Evolutionary conservation across 2,329 filamentous ascomycete genomes (phyloP).

Genomic region (Talaromyces sp.): DNA sequence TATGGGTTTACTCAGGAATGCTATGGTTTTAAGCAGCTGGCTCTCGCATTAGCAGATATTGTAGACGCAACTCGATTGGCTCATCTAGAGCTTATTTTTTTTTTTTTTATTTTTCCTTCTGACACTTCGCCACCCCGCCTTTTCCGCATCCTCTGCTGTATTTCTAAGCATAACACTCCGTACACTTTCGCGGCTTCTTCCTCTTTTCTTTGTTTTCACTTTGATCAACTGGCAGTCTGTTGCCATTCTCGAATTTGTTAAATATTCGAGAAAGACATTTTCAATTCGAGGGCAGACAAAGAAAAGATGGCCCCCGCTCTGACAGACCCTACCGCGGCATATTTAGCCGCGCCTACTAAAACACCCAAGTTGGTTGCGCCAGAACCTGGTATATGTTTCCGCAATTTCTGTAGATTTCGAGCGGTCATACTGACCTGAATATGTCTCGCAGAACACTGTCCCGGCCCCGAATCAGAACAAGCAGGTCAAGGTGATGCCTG

Average conservation of each 20-base stretch:
- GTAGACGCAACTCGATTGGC: not conserved
- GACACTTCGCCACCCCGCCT: conserved; percentile 8
- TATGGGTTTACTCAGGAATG: not conserved
- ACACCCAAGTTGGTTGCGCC: conserved; percentile 85
- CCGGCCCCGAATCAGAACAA: conserved; percentile 63
- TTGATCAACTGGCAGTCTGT: not conserved
- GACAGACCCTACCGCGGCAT: conserved; percentile 68
- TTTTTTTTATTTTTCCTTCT: not conserved
- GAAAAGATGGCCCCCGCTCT: conserved; percentile 76
- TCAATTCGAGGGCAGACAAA: not conserved
- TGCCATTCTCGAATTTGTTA: not conserved
- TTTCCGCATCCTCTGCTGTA: conserved; percentile 1
- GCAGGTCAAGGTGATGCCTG: conserved; percentile 73
- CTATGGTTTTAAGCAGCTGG: not conserved
- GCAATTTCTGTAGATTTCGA: not conserved
- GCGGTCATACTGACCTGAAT: not conserved
- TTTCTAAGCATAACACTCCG: conserved; percentile 10
- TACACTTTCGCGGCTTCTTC: not conserved
- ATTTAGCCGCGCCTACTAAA: conserved; percentile 73
- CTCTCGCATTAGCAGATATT: not conserved
- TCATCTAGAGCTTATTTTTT: conserved; percentile 3
- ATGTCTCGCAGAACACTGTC: conserved; percentile 71
- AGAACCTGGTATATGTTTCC: conserved; percentile 62
- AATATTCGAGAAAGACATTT: not conserved
- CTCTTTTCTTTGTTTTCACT: not conserved